Evolutionary conservation across 2,329 filamentous ascomycete species (phyloP).

Genomic region (Sclerotinia glacialis): DNA sequence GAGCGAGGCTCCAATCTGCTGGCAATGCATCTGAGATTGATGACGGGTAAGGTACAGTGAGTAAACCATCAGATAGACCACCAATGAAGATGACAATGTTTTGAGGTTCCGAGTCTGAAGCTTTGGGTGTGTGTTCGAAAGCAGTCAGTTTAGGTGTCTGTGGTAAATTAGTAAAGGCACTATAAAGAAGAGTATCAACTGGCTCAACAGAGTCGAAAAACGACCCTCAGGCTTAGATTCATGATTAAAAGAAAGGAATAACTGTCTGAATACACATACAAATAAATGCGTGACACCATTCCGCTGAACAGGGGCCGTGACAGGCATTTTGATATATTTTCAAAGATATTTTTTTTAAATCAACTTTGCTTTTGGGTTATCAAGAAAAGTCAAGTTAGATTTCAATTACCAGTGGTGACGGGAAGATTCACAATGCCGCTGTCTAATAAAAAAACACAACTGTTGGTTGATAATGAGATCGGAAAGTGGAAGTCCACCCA

Average conservation of each 20-base stretch:
- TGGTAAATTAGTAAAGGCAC: neutral
- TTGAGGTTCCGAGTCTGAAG: slow-evolving; percentile 29
- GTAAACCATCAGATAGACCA: slow-evolving; percentile 53
- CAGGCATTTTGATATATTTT: neutral
- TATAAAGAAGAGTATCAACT: neutral
- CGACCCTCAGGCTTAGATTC: neutral
- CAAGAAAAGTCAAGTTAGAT: neutral
- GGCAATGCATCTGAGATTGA: slow-evolving; percentile 40
- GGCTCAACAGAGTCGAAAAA: neutral
- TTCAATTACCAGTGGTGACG: neutral
- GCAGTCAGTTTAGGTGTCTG: slow-evolving; percentile 38
- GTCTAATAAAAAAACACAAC: neutral
- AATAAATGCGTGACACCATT: slow-evolving; percentile 27
- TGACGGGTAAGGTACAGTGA: slow-evolving; percentile 49
- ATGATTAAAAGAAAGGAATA: neutral
- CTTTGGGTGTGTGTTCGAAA: slow-evolving; percentile 37
- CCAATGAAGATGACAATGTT: slow-evolving; percentile 54
- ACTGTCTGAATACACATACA: slow-evolving; percentile 22
- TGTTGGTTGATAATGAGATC: neutral
- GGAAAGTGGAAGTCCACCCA: neutral
- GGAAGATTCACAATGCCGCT: neutral
- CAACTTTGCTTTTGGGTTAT: neutral
- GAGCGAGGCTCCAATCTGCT: slow-evolving; percentile 46
- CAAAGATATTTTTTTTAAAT: too few relatives aligned
- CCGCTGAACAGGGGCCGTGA: slow-evolving; percentile 9